These are phyloP conservation scores for Cucurbitaria berberidis DNA, from an alignment of 2,329 filamentous ascomycete genomes.

Conservation along the genomic window DNA sequence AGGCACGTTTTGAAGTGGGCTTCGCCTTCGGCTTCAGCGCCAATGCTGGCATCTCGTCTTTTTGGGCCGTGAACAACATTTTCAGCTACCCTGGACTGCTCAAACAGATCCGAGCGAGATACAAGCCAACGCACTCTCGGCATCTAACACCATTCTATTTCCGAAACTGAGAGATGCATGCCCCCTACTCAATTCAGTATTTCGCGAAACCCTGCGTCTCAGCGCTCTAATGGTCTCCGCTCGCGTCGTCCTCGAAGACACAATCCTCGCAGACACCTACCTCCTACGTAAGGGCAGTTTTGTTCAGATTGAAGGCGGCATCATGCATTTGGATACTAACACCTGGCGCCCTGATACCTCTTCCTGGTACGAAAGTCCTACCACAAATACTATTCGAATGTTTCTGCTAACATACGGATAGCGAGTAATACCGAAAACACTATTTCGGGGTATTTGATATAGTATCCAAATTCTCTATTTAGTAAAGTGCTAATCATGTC, in stretches of 20 bases:
- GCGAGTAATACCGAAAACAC: too few relatives aligned
- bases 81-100: constrained; percentile 51
- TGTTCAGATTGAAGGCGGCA: constrained; percentile 54
- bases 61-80: constrained; percentile 56
- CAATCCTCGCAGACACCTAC: constrained; percentile 50
- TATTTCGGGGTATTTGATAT: too few relatives aligned
- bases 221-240: constrained; percentile 48
- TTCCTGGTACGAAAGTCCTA: too few relatives aligned
- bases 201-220: constrained; percentile 55
- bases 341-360: constrained; percentile 55
- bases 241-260: constrained; percentile 53
- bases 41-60: constrained; percentile 53
- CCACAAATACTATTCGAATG: too few relatives aligned
- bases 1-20: constrained; percentile 31
- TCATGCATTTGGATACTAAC: constrained; percentile 50
- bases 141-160: constrained; percentile 44
- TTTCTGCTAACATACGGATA: too few relatives aligned
- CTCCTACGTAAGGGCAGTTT: constrained; percentile 53
- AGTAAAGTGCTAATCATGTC: too few relatives aligned
- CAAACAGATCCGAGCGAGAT: constrained; percentile 51
- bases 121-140: constrained; percentile 23
- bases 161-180: constrained; percentile 47
- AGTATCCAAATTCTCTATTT: too few relatives aligned
- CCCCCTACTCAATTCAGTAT: constrained; percentile 54
- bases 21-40: constrained; percentile 46